Conservation (phyloP, 805 yeast species). For the Kodamaea sagamina region DNA sequence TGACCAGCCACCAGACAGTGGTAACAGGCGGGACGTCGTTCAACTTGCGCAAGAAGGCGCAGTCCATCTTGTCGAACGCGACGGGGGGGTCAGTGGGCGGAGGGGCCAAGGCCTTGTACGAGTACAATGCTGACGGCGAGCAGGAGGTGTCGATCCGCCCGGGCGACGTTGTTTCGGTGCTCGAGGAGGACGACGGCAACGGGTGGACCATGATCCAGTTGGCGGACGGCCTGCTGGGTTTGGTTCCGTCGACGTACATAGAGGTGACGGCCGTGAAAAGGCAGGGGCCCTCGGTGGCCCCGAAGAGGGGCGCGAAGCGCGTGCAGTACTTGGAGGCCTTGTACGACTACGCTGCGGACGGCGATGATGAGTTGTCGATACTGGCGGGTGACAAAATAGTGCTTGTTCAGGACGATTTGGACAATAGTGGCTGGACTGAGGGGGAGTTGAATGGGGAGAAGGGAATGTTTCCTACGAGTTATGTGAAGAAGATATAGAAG, state of each 20-base stretch:
- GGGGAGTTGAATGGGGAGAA: constrained; percentile 70
- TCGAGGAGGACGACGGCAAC: constrained; percentile 78
- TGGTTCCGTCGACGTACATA: constrained; percentile 84
- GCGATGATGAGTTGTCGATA: constrained; percentile 76
- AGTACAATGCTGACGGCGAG: constrained; percentile 64
- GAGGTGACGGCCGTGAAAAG: constrained; percentile 46
- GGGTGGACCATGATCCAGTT: constrained; percentile 79
- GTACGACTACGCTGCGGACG: constrained; percentile 76
- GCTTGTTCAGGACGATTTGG: constrained; percentile 56
- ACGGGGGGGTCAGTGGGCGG: constrained; percentile 10
- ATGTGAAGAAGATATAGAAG: constrained; percentile 49
- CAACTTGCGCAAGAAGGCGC: constrained; percentile 37
- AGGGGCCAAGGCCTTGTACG: constrained; percentile 58
- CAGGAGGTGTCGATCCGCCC: constrained; percentile 69
- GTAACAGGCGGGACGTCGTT: constrained; percentile 29
- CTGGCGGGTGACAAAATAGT: constrained; percentile 71
- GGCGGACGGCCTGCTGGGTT: constrained; percentile 56
- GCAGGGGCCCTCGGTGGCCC: constrained; percentile 79
- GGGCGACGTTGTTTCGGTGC: constrained; percentile 61
- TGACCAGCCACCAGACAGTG: constrained; percentile 30
- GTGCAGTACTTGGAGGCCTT: constrained; percentile 65
- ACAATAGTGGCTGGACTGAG: constrained; percentile 92
- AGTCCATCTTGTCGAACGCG: constrained; percentile 23
- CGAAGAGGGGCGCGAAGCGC: constrained; percentile 69
- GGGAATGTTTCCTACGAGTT: constrained; percentile 81